Percentiles rank a stretch among this genome's conserved stretches.
These are phyloP conservation scores for Myxozyma vanderwaltii DNA, from an alignment of 805 yeast genomes.

Conservation along the genomic window DNA sequence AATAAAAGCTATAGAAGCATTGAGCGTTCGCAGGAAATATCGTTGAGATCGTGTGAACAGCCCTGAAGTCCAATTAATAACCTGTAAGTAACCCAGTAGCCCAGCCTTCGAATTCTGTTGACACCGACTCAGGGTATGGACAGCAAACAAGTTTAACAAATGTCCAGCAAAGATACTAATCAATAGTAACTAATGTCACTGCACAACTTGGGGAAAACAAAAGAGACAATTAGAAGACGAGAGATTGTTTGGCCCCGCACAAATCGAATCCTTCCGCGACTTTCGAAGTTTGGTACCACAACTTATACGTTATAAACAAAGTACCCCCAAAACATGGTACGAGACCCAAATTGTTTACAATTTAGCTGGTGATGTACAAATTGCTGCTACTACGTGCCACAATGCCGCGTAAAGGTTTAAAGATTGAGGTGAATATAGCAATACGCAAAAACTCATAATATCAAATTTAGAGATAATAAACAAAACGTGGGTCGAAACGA, in stretches of 20 bases:
- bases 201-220: no score
- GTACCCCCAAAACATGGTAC: background rate
- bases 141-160: no score
- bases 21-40: background rate
- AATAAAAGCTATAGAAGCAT: background rate
- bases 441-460: no score
- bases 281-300: conserved; percentile 11
- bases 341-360: background rate
- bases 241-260: background rate
- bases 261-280: conserved; percentile 9
- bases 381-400: no score
- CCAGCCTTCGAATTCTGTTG: no score
- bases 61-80: background rate
- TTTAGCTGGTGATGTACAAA: no score
- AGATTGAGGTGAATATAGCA: no score
- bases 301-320: background rate
- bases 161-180: background rate
- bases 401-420: no score
- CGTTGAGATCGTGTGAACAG: background rate
- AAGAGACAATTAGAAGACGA: background rate
- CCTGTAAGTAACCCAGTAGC: background rate
- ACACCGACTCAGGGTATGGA: no score
- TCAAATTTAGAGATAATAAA: no score
- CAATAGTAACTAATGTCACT: no score
- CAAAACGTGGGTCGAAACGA: no score